Evolutionary conservation across 2,329 filamentous ascomycete genomes (phyloP), one percentile per base, ranked within the genome.

Genomic region (Berkeleyomyces rouxiae): DNA sequence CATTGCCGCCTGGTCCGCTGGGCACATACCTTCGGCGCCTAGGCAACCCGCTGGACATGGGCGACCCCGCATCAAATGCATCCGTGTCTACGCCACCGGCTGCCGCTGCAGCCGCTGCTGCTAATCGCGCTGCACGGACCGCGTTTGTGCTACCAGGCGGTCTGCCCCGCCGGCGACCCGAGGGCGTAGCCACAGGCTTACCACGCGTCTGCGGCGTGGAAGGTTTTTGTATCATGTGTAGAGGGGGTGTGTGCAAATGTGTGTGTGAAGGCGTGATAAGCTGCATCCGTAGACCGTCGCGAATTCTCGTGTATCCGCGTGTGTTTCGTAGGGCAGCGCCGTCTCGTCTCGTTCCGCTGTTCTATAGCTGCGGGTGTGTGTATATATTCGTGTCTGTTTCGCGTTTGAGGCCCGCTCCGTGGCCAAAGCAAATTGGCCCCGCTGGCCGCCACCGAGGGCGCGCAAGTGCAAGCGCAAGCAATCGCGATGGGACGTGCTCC

Each of bases 1-100:
- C 90, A 64, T 90, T 90, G 55, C 90, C 90, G 46, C 89, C 90
- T 64, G 89, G 86, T 2, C 90, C 90, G 58, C 90, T 90, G 42
- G 92, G 89, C 58, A 95, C 82, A 75, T 96, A 96, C 73, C 83
- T 81, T 67, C 85, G 80, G 70, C 82, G 82, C 74, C 90, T 90
- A 0, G 78, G 78, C 10, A 85, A 84, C 67, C 87, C 85, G 58
- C 78, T 76, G 49, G 73, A 69, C 58, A 69, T 66, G 58, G 69
- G 66, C 23, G 69, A 71, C 31, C 69, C 68, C 37, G 70, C 49
- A 7, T 61, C 58, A 4, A 53, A 43, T 7, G 70, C 71, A 13
- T 70, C 72, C 59, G 72, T 71, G 64, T 74, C 71, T 23, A 23
- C 23, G 23, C 23, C 23, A 2, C 23, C 23, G 2, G 23, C 23